Evolutionary conservation across 1,139 yeast species (phyloP).

Genomic region (Blastobotrys apis): DNA sequence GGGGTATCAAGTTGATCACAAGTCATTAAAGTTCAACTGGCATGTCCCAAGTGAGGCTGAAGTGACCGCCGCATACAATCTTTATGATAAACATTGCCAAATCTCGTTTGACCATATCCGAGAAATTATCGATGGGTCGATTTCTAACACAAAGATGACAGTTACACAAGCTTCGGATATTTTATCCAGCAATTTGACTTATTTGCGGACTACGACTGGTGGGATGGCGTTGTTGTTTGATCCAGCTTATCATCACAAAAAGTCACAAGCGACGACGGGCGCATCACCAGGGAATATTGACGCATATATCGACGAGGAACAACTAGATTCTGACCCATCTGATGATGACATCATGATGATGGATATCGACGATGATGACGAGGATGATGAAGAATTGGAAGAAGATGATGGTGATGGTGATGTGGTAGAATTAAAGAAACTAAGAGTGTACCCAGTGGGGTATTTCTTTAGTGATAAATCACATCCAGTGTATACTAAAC

Average conservation of each 20-base stretch:
- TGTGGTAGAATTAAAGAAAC: constrained; percentile 29
- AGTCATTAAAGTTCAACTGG: constrained; percentile 64
- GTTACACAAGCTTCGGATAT: constrained; percentile 31
- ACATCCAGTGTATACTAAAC: constrained; percentile 50
- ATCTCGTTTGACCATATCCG: constrained; percentile 27
- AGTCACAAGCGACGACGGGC: constrained; percentile 15
- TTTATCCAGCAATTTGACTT: constrained; percentile 52
- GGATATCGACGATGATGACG: constrained; percentile 31
- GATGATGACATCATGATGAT: constrained; percentile 28
- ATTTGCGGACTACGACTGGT: constrained; percentile 58
- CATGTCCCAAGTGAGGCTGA: constrained; percentile 60
- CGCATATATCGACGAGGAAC: constrained; percentile 23
- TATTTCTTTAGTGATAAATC: constrained; percentile 40
- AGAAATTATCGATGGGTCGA: constrained; percentile 21
- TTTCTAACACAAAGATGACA: constrained; percentile 35
- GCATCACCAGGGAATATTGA: constrained; percentile 9
- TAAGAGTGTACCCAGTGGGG: constrained; percentile 39
- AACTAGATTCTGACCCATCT: constrained; percentile 34
- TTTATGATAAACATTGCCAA: constrained; percentile 50
- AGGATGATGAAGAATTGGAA: constrained; percentile 32
- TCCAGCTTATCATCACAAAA: constrained; percentile 40
- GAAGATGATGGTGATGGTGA: constrained; percentile 37
- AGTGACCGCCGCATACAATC: constrained; percentile 56
- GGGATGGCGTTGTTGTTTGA: constrained; percentile 78
- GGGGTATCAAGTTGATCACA: constrained; percentile 35